phyloP scores from a whole-genome alignment of 805 yeast species.

The Candida vaughaniae region DNA sequence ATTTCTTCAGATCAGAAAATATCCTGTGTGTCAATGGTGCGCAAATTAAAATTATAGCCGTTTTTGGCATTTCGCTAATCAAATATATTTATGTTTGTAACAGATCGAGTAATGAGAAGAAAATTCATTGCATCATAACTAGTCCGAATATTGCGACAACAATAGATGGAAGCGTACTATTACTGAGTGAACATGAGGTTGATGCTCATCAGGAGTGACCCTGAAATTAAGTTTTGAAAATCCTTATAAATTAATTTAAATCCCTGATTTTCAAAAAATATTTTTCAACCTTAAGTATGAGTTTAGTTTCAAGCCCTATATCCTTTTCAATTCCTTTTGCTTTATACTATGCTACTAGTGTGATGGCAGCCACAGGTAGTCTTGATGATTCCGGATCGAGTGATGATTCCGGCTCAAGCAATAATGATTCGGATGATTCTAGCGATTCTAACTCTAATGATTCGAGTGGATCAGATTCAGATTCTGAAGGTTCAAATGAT shows the following conservation, averaged over 20 bases:
- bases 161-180: not conserved
- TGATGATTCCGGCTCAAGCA: slow-evolving; percentile 1
- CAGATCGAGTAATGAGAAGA: not conserved
- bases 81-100: not conserved
- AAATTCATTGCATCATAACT: not conserved
- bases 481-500: slow-evolving; percentile 5
- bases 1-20: too few relatives aligned
- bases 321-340: slow-evolving; percentile 4
- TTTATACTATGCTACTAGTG: slow-evolving; percentile 1
- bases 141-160: too few relatives aligned
- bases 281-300: slow-evolving; percentile 3
- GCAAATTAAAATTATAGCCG: too few relatives aligned
- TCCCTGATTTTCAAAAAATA: not conserved
- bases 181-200: not conserved
- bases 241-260: not conserved
- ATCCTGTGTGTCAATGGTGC: too few relatives aligned
- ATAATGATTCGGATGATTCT: not conserved
- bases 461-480: slow-evolving; percentile 1
- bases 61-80: too few relatives aligned
- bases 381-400: slow-evolving; percentile 10
- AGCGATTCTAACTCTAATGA: not conserved
- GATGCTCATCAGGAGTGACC: not conserved
- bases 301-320: slow-evolving; percentile 1
- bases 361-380: slow-evolving; percentile 13
- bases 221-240: not conserved